These are phyloP conservation scores for Martensiomyces pterosporus DNA, from an alignment of 192 early-diverging fungal species.

Conservation along the genomic window DNA sequence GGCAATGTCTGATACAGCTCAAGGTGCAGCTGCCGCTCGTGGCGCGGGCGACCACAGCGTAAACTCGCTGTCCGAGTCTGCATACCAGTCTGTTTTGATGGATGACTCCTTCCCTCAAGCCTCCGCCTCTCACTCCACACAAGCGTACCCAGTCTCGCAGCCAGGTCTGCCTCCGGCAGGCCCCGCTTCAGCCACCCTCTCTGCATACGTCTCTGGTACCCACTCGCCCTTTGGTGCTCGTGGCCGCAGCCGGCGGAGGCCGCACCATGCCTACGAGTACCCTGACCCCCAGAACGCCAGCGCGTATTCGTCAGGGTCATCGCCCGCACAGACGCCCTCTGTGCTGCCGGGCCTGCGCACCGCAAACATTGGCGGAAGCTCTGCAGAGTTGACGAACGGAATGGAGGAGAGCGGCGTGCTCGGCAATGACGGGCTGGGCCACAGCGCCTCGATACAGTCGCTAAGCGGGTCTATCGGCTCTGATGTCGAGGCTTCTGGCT, in stretches of 20 bases:
- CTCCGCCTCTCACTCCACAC: conserved; percentile 2
- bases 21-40: background rate
- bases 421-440: too few species aligned
- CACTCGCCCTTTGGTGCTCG: conserved; percentile 26
- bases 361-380: too few species aligned
- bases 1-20: background rate
- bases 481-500: background rate
- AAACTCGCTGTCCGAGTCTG: background rate
- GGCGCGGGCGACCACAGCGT: conserved; percentile 6
- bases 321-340: conserved; percentile 9
- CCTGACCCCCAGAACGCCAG: conserved; percentile 15
- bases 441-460: background rate
- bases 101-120: conserved; percentile 1
- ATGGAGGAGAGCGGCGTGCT: too few species aligned
- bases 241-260: conserved; percentile 26
- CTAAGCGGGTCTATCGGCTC: background rate
- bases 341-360: background rate
- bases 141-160: conserved; percentile 37
- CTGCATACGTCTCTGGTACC: conserved; percentile 13
- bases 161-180: conserved; percentile 37
- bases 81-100: conserved; percentile 23
- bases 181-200: conserved; percentile 23
- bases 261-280: conserved; percentile 33
- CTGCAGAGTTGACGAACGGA: too few species aligned
- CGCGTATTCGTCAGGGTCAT: conserved; percentile 15